Evolutionary conservation across 75 land plant genomes (phyloP).

Genomic region (Selaginella moellendorffii): DNA sequence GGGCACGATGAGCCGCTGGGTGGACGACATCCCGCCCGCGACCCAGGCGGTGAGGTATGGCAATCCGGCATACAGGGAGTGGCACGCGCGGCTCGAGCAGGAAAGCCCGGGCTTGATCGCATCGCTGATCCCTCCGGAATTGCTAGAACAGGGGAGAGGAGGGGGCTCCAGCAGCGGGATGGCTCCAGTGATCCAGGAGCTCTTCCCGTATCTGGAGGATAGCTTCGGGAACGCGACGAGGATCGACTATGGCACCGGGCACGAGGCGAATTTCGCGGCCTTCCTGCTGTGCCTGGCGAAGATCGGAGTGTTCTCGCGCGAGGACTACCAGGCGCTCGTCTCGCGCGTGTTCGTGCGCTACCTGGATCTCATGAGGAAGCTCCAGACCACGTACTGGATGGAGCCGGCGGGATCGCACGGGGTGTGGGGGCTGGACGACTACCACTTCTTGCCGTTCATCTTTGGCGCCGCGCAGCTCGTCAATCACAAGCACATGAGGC

Average conservation of each 20-base stretch:
- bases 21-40: slow-evolving; percentile 66
- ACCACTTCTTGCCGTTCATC: slow-evolving; percentile 84
- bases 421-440: slow-evolving; percentile 96
- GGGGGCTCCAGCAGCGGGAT: neutral
- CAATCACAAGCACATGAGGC: slow-evolving; percentile 96
- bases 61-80: slow-evolving; percentile 54
- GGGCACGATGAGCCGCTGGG: slow-evolving; percentile 33
- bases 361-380: slow-evolving; percentile 71
- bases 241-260: slow-evolving; percentile 95
- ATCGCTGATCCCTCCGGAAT: slow-evolving; percentile 26
- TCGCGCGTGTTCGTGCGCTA: slow-evolving; percentile 52
- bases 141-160: no score
- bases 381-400: slow-evolving; percentile 65
- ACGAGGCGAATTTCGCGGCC: slow-evolving; percentile 91
- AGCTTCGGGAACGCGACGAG: slow-evolving; percentile 78
- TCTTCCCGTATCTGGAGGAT: slow-evolving; percentile 69
- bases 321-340: slow-evolving; percentile 72
- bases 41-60: slow-evolving; percentile 61
- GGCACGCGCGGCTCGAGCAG: slow-evolving; percentile 44
- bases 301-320: slow-evolving; percentile 50
- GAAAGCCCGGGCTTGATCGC: slow-evolving; percentile 25
- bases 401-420: slow-evolving; percentile 99
- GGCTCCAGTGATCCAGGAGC: slow-evolving; percentile 28
- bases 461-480: slow-evolving; percentile 87
- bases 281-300: slow-evolving; percentile 78